Base-by-base conservation (phyloP, 495 filamentous ascomycete species). In the Antarctomyces pellizariae region DNA sequence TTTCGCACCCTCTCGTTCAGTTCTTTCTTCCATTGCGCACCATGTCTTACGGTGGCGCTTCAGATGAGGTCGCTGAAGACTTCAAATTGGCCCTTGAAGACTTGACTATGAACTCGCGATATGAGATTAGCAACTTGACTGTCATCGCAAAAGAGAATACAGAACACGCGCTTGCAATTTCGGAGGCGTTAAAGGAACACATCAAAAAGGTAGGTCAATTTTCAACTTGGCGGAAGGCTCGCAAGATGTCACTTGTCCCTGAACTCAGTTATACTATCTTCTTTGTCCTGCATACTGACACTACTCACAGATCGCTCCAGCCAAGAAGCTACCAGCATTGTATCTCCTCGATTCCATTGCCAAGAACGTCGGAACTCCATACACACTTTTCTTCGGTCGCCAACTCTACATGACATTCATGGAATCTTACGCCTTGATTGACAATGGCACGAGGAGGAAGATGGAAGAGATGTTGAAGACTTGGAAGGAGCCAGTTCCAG, bases 331-430 rank as follows among this genome's bases (percentile, higher is more conserved):
- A 9, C 80, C 84, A 13, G 78, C 89, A 2, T 61, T 97, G n/a
- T 97, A 95, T 55, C 73, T 97, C 38, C 75, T 93, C 44, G 86
- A 97, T 53, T 93, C 83, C 5, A 76, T 97, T 30, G 86, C 86
- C 41, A 97, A 97, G 54, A 95, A 95, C 59, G 82, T 95, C 31
- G 89, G 89, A 14, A 92, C 82, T 1, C 89, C 86, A 25, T 97
- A 95, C 50, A 90, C 80, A 1, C 60, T 92, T 4, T 93, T 86
- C 46, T 70, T 97, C 34, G 77, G 86, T 19, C 70, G 75, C 11
- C 82, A 84, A 46, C 64, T 97, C 32, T 95, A 78, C 46, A 62
- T 67, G 36, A 92, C 77, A 10, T 97, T 92, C 46, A 93, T 97
- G 82, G 72, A 79, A 36, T 78, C 89, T 28, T 97, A 93, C 45